These are phyloP conservation scores for Daldinia bambusicola DNA, from an alignment of 495 filamentous ascomycete genomes.

Conservation along the genomic window DNA sequence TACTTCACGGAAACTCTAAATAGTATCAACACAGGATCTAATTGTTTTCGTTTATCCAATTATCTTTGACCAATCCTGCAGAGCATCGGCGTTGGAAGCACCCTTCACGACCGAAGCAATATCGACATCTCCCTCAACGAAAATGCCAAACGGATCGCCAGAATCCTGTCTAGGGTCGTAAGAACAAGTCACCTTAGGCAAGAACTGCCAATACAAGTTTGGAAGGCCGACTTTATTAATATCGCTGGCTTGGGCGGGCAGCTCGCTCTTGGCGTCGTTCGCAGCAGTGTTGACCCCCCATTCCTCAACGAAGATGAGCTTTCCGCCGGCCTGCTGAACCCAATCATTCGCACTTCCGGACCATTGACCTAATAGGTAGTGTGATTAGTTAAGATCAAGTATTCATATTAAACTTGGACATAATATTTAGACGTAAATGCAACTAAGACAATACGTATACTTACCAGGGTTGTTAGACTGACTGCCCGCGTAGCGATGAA, in stretches of 20 bases:
- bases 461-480: constrained; percentile 20
- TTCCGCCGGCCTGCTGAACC: constrained; percentile 34
- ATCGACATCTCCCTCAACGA: constrained; percentile 32
- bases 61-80: constrained; percentile 39
- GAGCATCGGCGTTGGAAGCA: constrained; percentile 22
- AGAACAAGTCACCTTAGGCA: constrained; percentile 35
- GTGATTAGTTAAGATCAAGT: neutral
- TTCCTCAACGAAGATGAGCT: constrained; percentile 47
- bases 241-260: constrained; percentile 42
- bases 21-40: neutral
- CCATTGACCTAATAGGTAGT: constrained; percentile 20
- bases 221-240: constrained; percentile 41
- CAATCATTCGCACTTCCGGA: constrained; percentile 24
- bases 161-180: constrained; percentile 34
- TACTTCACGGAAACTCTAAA: neutral
- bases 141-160: constrained; percentile 38
- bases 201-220: constrained; percentile 45
- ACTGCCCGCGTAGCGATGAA: constrained; percentile 45
- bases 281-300: constrained; percentile 43
- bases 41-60: constrained; percentile 13
- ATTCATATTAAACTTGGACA: neutral
- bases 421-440: neutral
- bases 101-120: constrained; percentile 39
- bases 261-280: constrained; percentile 32
- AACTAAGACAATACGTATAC: neutral